Conservation (phyloP, 768 basidiomycete species). For the Amanita brunnescens region DNA sequence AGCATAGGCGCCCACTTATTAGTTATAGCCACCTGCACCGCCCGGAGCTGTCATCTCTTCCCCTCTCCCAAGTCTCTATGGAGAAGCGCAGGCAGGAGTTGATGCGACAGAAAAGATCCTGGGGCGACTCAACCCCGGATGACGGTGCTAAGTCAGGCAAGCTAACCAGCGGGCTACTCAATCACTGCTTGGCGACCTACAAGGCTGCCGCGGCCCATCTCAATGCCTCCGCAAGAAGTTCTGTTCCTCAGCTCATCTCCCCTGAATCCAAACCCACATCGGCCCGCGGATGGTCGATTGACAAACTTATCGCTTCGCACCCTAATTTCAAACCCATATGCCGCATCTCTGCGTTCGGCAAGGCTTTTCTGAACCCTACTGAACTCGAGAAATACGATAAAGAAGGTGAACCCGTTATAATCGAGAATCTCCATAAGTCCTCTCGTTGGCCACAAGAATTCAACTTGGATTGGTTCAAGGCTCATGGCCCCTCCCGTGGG, state of each 20-base stretch:
- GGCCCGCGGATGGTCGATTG: slow-evolving; percentile 44
- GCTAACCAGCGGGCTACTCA: background rate
- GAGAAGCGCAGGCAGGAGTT: slow-evolving; percentile 16
- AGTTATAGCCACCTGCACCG: background rate
- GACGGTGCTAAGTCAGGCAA: slow-evolving; percentile 5
- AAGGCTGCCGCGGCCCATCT: background rate
- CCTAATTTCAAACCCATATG: slow-evolving; percentile 22
- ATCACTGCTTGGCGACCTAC: slow-evolving; percentile 3
- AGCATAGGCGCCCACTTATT: background rate
- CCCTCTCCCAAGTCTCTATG: background rate
- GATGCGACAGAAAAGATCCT: slow-evolving; percentile 11
- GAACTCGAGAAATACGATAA: slow-evolving; percentile 38
- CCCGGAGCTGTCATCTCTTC: background rate
- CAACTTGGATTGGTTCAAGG: slow-evolving; percentile 42
- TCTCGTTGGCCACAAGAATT: slow-evolving; percentile 52
- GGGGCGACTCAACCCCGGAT: slow-evolving; percentile 13
- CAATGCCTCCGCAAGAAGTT: background rate
- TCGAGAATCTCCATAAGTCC: slow-evolving; percentile 51
- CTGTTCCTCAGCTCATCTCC: slow-evolving; percentile 1
- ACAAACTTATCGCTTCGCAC: slow-evolving; percentile 24
- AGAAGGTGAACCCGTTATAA: slow-evolving; percentile 51
- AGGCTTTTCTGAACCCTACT: slow-evolving; percentile 15
- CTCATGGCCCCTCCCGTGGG: slow-evolving; percentile 22
- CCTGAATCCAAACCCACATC: slow-evolving; percentile 18
- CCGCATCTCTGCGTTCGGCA: slow-evolving; percentile 24